phyloP scores from a whole-genome alignment of 495 filamentous ascomycete species.

The Baudoinia panamericana region DNA sequence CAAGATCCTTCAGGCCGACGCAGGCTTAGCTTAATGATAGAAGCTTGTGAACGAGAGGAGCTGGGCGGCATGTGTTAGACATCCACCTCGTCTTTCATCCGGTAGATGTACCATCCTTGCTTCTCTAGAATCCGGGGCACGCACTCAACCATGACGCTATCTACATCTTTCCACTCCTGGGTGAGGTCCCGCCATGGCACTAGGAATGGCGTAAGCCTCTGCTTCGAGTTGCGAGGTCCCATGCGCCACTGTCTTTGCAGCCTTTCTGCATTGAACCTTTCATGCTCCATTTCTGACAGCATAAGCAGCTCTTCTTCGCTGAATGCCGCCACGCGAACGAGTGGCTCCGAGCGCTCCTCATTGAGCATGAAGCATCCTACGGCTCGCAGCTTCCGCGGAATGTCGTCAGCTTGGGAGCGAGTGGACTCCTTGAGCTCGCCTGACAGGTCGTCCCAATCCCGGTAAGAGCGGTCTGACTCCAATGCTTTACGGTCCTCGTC shows the following conservation, averaged over 20 bases:
- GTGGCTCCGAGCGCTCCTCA: slow-evolving; percentile 12
- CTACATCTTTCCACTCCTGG: slow-evolving; percentile 22
- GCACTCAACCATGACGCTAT: slow-evolving; percentile 22
- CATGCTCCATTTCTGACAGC: slow-evolving; percentile 21
- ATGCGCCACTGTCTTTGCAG: slow-evolving; percentile 20
- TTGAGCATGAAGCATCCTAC: slow-evolving; percentile 20
- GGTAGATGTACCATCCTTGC: slow-evolving; percentile 17
- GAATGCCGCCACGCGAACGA: slow-evolving; percentile 16
- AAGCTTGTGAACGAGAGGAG: too few species aligned
- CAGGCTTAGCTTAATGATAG: slow-evolving; percentile 12
- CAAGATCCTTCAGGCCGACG: slow-evolving; percentile 37
- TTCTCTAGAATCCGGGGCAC: slow-evolving; percentile 17
- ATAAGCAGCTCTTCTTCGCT: slow-evolving; percentile 15
- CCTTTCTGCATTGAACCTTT: slow-evolving; percentile 22
- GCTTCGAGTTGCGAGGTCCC: slow-evolving; percentile 15
- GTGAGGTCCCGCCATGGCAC: slow-evolving; percentile 21
- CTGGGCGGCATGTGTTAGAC: too few species aligned
- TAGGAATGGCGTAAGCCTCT: slow-evolving; percentile 18
- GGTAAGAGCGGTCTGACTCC: slow-evolving; percentile 12
- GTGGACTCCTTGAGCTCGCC: slow-evolving; percentile 21
- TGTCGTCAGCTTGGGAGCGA: slow-evolving; percentile 22
- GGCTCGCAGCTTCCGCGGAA: slow-evolving; percentile 22
- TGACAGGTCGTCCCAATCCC: slow-evolving; percentile 21
- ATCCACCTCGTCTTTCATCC: slow-evolving; percentile 14
- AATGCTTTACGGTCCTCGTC: slow-evolving; percentile 11